Conservation (phyloP, 768 basidiomycete genomes). For the Suillus brevipes region DNA sequence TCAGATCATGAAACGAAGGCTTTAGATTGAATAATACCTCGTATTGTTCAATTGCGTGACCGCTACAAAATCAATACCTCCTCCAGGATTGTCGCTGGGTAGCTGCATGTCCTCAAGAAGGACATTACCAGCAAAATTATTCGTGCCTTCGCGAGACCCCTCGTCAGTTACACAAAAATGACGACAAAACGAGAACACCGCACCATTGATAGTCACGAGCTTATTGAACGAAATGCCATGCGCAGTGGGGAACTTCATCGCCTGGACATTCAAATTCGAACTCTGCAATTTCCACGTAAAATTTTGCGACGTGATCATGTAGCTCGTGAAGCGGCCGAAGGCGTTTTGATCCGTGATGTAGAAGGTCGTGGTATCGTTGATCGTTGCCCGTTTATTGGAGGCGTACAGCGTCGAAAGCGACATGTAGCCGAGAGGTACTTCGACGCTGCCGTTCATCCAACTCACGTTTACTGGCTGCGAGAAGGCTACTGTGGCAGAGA, state of each 20-base stretch:
- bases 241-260: slow-evolving; percentile 65
- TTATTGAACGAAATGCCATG: slow-evolving; percentile 69
- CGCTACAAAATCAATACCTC: slow-evolving; percentile 67
- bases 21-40: slow-evolving; percentile 39
- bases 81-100: slow-evolving; percentile 63
- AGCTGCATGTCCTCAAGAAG: slow-evolving; percentile 57
- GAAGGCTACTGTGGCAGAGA: slow-evolving; percentile 64
- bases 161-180: slow-evolving; percentile 5
- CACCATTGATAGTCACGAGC: slow-evolving; percentile 55
- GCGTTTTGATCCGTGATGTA: slow-evolving; percentile 53
- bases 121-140: slow-evolving; percentile 61
- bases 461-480: slow-evolving; percentile 54
- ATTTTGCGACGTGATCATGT: slow-evolving; percentile 63
- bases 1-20: slow-evolving; percentile 6
- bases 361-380: slow-evolving; percentile 64
- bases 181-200: slow-evolving; percentile 11
- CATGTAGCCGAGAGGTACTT: slow-evolving; percentile 56
- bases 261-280: slow-evolving; percentile 59
- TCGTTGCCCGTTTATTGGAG: slow-evolving; percentile 52
- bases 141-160: slow-evolving; percentile 43
- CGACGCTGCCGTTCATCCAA: slow-evolving; percentile 54
- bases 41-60: slow-evolving; percentile 56
- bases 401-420: slow-evolving; percentile 48
- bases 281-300: slow-evolving; percentile 70
- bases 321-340: slow-evolving; percentile 60